These are phyloP conservation scores for Pleurotus pulmonarius DNA, from an alignment of 768 basidiomycete genomes.

Conservation along the genomic window DNA sequence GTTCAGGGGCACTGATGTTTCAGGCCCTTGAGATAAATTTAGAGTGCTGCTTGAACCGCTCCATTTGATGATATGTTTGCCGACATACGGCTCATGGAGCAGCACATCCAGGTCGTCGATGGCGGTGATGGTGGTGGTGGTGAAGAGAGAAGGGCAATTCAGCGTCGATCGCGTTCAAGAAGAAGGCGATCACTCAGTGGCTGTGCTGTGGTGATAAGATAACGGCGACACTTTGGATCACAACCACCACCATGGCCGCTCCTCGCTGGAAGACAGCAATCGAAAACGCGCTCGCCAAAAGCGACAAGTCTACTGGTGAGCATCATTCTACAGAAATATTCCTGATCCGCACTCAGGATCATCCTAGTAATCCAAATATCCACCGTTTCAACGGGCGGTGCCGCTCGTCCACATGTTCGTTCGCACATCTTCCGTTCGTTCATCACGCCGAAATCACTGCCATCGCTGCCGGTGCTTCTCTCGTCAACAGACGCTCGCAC, in stretches of 20 bases:
- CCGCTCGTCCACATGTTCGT: conserved; percentile 55
- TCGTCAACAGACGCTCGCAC: conserved; percentile 71
- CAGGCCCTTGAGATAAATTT: neutral
- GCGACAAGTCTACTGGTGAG: conserved; percentile 35
- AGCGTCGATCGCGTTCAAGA: neutral
- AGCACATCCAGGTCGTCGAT: neutral
- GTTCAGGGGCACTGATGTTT: neutral
- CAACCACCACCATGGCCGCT: conserved; percentile 12
- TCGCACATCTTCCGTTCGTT: conserved; percentile 61
- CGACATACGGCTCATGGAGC: neutral
- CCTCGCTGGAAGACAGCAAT: conserved; percentile 49
- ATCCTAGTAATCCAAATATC: conserved; percentile 34
- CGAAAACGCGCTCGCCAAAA: conserved; percentile 35
- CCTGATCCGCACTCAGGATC: neutral
- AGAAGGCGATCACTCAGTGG: no score
- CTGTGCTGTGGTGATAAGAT: no score
- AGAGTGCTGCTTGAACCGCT: neutral
- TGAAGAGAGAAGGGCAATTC: neutral
- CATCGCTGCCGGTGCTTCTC: conserved; percentile 57
- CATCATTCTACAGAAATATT: neutral
- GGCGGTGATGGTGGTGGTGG: neutral
- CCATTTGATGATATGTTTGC: neutral
- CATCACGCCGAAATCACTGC: conserved; percentile 36
- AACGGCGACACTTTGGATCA: no score
- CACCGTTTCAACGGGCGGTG: conserved; percentile 51